Evolutionary conservation across 805 yeast species (phyloP), one percentile per base, ranked within the genome.

Genomic region (Metschnikowia lachancei): DNA sequence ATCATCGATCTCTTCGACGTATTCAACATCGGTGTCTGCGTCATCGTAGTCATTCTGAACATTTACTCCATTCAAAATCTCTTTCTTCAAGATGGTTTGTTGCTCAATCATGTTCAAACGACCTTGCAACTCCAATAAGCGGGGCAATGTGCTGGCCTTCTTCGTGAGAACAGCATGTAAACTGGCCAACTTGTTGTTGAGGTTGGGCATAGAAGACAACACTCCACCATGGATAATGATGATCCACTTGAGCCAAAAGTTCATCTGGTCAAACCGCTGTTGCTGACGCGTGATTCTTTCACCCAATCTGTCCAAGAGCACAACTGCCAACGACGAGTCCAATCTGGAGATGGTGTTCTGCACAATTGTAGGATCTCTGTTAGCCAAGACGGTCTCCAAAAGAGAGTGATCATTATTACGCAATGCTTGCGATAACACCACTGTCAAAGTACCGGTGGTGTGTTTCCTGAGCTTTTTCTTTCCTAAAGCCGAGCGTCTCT

Each of bases 381-480:
- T 78, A 48, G 66, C 66, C 52, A 94, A 74, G 11, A 95, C 96
- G 2, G 88, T 81, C 64, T 94, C 98, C 51, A 94, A 74, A 46
- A 94, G 72, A 9, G 94, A 71, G 58, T 83, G 90, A 63, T 94
- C 99, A 58, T 87, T 87, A 17, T 95, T 83, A 57, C 81, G 83
- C 51, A 94, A 74, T 0, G 99, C 92, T 69, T 94, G 99, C 12
- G 91, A 74, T 37, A 94, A 73, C n/a, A 94, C 80, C 1, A 86
- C 82, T 1, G 96, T 81, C 50, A 91, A 78, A 1, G 96, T 81
- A 17, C 56, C 57, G 0, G 65, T 62, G 12, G 72, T 62, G 42
- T 94, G 95, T 8, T 81, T 77, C 10, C 56, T 59, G 30, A 58
- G 57, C 46, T 74, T 75, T 51, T 78, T 76, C 48, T 70, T 70